These are phyloP conservation scores for Geosiphon pyriformis DNA, from an alignment of 192 early-diverging fungal genomes.

Conservation along the genomic window DNA sequence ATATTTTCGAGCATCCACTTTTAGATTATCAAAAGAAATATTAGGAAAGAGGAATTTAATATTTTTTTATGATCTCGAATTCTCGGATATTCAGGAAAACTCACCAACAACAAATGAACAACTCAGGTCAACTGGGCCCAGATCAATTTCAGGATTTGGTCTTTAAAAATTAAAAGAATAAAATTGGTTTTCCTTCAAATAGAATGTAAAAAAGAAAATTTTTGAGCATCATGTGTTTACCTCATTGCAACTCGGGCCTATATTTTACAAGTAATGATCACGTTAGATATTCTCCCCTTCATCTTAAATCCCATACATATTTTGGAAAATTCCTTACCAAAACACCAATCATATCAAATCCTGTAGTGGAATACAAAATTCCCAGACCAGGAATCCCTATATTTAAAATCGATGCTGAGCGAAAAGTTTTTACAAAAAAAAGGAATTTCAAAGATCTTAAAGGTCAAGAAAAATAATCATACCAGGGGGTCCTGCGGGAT, in stretches of 20 bases:
- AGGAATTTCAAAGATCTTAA: too few species aligned
- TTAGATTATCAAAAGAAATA: too few species aligned
- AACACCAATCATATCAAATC: constrained; percentile 44
- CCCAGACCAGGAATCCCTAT: not conserved
- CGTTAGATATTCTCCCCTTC: not conserved
- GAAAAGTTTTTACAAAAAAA: too few species aligned
- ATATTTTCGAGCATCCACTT: constrained; percentile 50
- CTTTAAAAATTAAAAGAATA: constrained; percentile 22
- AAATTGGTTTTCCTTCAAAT: not conserved
- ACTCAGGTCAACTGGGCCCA: constrained; percentile 55
- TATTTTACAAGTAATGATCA: not conserved
- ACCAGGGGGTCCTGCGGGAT: too few species aligned
- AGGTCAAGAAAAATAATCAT: too few species aligned
- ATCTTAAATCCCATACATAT: not conserved
- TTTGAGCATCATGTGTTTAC: not conserved
- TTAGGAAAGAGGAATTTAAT: not conserved
- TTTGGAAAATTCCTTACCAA: constrained; percentile 27
- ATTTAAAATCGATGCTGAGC: too few species aligned
- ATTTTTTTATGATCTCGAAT: not conserved
- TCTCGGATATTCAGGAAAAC: not conserved
- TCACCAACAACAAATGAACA: constrained; percentile 48
- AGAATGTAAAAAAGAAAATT: not conserved
- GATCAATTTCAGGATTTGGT: constrained; percentile 50
- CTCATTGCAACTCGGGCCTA: constrained; percentile 15
- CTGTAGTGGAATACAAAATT: constrained; percentile 38